Evolutionary conservation across 768 basidiomycete species (phyloP).

Genomic region (Calvatia gigantea): DNA sequence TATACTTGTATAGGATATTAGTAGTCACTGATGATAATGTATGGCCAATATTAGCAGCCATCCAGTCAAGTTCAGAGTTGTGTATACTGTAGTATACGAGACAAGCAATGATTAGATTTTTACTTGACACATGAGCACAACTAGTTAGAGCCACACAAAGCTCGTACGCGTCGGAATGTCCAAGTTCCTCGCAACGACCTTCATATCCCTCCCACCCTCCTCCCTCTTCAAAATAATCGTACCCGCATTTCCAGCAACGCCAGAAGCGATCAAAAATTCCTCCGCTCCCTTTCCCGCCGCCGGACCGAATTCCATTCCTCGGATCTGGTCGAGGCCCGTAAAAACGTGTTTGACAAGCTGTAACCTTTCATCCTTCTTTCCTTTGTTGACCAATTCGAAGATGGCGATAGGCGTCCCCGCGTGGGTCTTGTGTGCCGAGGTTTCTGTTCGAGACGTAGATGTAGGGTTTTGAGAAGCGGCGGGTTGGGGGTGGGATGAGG

Average conservation of each 20-base stretch:
- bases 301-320: conserved; percentile 63
- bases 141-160: conserved; percentile 48
- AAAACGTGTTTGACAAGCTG: conserved; percentile 25
- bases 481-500: conserved; percentile 48
- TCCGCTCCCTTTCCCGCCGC: conserved; percentile 42
- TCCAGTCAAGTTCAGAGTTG: too few species aligned
- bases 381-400: conserved; percentile 36
- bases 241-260: conserved; percentile 49
- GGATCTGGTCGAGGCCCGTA: conserved; percentile 42
- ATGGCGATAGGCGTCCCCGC: conserved; percentile 52
- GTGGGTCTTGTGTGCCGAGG: conserved; percentile 40
- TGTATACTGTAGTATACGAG: too few species aligned
- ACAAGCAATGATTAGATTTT: too few species aligned
- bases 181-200: conserved; percentile 49
- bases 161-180: conserved; percentile 47
- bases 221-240: conserved; percentile 55
- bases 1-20: too few species aligned
- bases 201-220: conserved; percentile 51
- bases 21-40: too few species aligned
- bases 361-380: conserved; percentile 14
- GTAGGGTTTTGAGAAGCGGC: conserved; percentile 45
- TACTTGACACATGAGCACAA: too few species aligned
- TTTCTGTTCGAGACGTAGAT: conserved; percentile 73
- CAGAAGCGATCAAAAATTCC: conserved; percentile 49
- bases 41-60: too few species aligned